These are phyloP conservation scores for Meyerozyma smithsonii DNA, from an alignment of 1,139 yeast genomes.

Conservation along the genomic window DNA sequence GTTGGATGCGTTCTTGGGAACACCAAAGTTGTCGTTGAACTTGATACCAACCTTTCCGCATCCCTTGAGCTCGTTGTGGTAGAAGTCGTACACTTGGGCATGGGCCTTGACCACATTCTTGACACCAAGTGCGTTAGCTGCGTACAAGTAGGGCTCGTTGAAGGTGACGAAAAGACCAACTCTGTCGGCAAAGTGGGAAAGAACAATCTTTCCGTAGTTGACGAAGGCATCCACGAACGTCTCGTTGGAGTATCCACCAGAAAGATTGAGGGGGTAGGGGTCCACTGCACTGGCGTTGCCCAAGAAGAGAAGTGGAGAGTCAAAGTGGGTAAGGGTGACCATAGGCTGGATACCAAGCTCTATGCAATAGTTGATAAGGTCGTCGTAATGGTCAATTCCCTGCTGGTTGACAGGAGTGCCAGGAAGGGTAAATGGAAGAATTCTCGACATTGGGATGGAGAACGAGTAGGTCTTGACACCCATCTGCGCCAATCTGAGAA, in stretches of 20 bases:
- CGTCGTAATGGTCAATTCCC: conserved; percentile 31
- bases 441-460: conserved; percentile 32
- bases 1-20: conserved; percentile 16
- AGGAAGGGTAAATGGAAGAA: conserved; percentile 23
- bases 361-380: conserved; percentile 24
- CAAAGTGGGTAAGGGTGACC: conserved; percentile 32
- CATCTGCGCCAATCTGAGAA: conserved; percentile 25
- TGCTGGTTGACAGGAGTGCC: conserved; percentile 27
- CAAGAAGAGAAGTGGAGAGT: conserved; percentile 22
- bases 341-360: conserved; percentile 27
- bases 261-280: conserved; percentile 8
- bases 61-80: conserved; percentile 23
- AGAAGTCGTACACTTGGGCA: conserved; percentile 23
- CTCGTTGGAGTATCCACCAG: conserved; percentile 23
- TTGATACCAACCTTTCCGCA: conserved; percentile 22
- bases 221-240: conserved; percentile 27
- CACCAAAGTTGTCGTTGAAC: conserved; percentile 15
- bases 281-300: conserved; percentile 4
- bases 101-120: conserved; percentile 27
- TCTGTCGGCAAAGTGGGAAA: conserved; percentile 27
- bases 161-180: conserved; percentile 29
- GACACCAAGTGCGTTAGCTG: conserved; percentile 16
- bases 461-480: conserved; percentile 30
- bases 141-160: conserved; percentile 27
- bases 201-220: conserved; percentile 25